Base-by-base conservation (phyloP, 164 flowering plant species). In the Stephania japonica region DNA sequence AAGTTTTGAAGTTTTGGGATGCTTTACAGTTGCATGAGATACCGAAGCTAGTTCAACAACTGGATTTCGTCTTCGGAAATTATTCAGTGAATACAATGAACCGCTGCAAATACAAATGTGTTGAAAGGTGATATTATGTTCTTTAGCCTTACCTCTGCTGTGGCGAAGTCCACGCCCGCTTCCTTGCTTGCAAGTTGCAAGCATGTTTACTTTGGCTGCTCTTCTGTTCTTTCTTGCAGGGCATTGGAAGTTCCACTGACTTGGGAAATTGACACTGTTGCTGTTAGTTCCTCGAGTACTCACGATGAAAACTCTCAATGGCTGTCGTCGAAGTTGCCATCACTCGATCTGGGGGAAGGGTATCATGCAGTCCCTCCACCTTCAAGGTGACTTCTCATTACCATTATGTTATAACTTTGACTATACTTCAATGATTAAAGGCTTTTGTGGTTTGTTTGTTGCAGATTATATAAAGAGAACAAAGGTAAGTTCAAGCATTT, bases 1-100 rank as follows among this genome's bases (percentile, higher is more conserved):
- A 85, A 66, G 79, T 84, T 32, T 66, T 84, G 69, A 82, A 73
- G 56, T 50, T 80, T 71, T 82, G 81, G 81, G 80, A 78, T 64
- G 53, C 80, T 42, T 65, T 77, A n/a, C 80, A 81, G n/a, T 27
- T 5, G 16, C 5, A n/a, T 1, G 53, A 76, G 9, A 67, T 78
- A 47, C 77, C 77, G 23, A 78, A 76, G 5, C 27, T 81, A 24
- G 77, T 53, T 3, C 67, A 44, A 75, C 24, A 66, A 32, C 76
- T 81, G 8, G 53, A 78, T 50, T n/a, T 10, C 18, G 2, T 72
- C 16, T 75, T 78, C 64, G 72, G 61, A 32, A 71, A 42, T 24
- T 78, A 81, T 65, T 65, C 80, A 4, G 21, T 38, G 12, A 14
- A 75, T 41, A 23, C 19, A 11, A 63, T 80, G 42, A 25, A 19